A percentile compares a stretch with the other conserved stretches of the same genome.
Evolutionary conservation across 805 yeast genomes (phyloP).

Genomic region (Sugiyamaella lignohabitans): DNA sequence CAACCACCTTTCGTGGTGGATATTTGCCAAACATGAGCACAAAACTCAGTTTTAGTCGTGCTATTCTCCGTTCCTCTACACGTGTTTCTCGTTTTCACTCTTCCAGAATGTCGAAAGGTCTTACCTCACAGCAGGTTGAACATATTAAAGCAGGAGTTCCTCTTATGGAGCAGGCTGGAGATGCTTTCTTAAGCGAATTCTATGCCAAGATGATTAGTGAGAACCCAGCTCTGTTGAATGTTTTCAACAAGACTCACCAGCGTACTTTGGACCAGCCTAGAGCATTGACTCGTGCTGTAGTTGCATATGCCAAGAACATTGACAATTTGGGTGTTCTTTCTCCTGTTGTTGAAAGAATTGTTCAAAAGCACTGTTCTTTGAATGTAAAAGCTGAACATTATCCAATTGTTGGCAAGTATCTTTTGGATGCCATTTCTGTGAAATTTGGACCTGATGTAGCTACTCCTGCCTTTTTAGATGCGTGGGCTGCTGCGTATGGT

Average conservation of each 20-base stretch:
- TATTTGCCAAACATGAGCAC: too few species aligned
- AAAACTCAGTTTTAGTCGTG: too few species aligned
- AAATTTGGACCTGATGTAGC: conserved; percentile 52
- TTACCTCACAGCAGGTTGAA: background rate
- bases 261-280: conserved; percentile 42
- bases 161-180: background rate
- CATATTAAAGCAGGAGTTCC: background rate
- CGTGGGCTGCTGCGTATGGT: conserved; percentile 63
- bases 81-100: too few species aligned
- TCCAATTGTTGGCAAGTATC: conserved; percentile 52
- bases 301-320: conserved; percentile 57
- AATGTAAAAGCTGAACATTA: conserved; percentile 60
- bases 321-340: conserved; percentile 50
- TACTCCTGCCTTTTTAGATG: conserved; percentile 49
- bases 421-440: conserved; percentile 48
- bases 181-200: background rate
- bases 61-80: too few species aligned
- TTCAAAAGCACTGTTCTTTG: conserved; percentile 59
- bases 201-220: background rate
- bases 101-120: background rate
- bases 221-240: background rate
- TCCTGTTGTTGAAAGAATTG: conserved; percentile 52
- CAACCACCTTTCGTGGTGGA: too few species aligned
- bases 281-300: conserved; percentile 55
- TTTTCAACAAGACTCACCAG: background rate